These are phyloP conservation scores for Leccinum pellstonianum DNA, from an alignment of 768 basidiomycete genomes.

Conservation along the genomic window DNA sequence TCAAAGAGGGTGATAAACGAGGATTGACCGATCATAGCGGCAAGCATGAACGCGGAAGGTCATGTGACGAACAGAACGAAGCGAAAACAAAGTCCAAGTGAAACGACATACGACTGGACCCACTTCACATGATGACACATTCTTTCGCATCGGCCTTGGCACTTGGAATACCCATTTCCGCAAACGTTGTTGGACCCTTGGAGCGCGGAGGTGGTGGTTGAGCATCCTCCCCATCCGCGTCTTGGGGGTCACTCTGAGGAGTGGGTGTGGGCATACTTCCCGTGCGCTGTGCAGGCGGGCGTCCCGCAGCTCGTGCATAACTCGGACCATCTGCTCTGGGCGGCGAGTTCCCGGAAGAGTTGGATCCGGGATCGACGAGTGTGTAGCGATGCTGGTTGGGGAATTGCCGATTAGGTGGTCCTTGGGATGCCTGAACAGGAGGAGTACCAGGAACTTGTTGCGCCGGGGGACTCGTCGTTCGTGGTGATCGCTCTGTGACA, in stretches of 20 bases:
- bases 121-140: slow-evolving; percentile 78
- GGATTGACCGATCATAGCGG: neutral
- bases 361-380: slow-evolving; percentile 41
- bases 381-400: slow-evolving; percentile 46
- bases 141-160: slow-evolving; percentile 78
- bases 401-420: slow-evolving; percentile 26
- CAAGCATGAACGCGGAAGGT: neutral
- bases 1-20: neutral
- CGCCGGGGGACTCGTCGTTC: slow-evolving; percentile 1
- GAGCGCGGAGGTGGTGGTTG: slow-evolving; percentile 12
- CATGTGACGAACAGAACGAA: neutral
- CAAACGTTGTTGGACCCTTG: slow-evolving; percentile 73
- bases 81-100: neutral
- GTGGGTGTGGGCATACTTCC: slow-evolving; percentile 21
- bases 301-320: slow-evolving; percentile 30
- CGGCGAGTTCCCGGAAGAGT: slow-evolving; percentile 6
- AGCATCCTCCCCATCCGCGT: neutral
- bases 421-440: slow-evolving; percentile 5
- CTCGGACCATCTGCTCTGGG: slow-evolving; percentile 24
- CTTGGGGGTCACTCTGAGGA: slow-evolving; percentile 7
- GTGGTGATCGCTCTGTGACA: slow-evolving; percentile 17
- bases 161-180: slow-evolving; percentile 89
- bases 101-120: neutral
- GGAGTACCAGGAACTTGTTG: neutral
- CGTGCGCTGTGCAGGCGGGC: slow-evolving; percentile 33